A percentile compares a stretch with the other conserved stretches of the same genome.
Evolutionary conservation across 306 rosid species (phyloP).

Genomic region (Lathyrus sativus): DNA sequence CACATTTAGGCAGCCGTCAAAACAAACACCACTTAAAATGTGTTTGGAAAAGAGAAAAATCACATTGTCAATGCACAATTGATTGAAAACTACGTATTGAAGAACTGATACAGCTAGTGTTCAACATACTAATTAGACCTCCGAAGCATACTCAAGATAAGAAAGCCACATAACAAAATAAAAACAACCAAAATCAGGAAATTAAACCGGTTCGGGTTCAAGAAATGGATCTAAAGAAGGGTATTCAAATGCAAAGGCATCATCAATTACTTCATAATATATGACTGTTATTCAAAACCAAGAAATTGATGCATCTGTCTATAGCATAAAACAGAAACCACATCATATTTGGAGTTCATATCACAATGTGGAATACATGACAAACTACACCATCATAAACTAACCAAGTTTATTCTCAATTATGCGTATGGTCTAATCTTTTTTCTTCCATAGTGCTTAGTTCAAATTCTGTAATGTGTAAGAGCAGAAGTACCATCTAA

Average conservation of each 20-base stretch:
- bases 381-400: neutral
- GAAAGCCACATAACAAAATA: too few species aligned
- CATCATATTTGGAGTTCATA: neutral
- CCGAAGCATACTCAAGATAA: too few species aligned
- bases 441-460: neutral
- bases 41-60: neutral
- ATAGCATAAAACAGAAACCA: neutral
- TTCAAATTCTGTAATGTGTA: slow-evolving; percentile 45
- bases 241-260: too few species aligned
- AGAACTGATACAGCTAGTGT: neutral
- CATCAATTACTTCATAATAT: too few species aligned
- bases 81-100: neutral
- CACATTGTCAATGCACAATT: neutral
- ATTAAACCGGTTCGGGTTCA: too few species aligned
- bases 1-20: too few species aligned
- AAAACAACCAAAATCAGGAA: too few species aligned
- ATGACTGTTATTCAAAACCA: too few species aligned
- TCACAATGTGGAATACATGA: neutral
- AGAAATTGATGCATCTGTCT: too few species aligned
- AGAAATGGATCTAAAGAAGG: too few species aligned
- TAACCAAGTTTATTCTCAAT: neutral
- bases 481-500: slow-evolving; percentile 46
- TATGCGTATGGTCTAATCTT: neutral
- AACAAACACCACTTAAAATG: neutral
- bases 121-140: too few species aligned